These are phyloP conservation scores for Naganishia randhawae DNA, from an alignment of 768 basidiomycete species.

Conservation along the genomic window DNA sequence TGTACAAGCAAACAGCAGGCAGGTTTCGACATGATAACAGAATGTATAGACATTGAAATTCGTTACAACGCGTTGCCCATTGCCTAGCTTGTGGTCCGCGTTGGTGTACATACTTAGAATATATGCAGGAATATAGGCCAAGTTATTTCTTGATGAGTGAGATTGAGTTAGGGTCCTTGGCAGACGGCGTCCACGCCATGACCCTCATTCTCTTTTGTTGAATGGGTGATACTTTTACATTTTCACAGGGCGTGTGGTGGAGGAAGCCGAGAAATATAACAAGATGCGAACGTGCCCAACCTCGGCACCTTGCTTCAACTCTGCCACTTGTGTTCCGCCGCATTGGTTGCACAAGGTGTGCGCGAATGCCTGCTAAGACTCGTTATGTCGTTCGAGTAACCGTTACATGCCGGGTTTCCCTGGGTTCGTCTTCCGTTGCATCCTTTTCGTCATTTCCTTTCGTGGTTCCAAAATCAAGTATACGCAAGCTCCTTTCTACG, in stretches of 20 bases:
- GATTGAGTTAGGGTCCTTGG: not conserved
- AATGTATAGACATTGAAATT: not conserved
- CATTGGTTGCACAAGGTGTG: not conserved
- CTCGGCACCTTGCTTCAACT: not conserved
- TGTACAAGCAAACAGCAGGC: not conserved
- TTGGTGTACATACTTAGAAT: constrained; percentile 1
- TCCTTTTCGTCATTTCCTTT: constrained; percentile 1
- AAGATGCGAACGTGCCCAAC: not conserved
- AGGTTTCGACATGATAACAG: not conserved
- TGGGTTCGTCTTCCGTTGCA: not conserved
- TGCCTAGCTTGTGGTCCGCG: too few species aligned
- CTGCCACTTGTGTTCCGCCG: not conserved
- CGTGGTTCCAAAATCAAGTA: not conserved
- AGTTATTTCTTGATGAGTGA: constrained; percentile 9
- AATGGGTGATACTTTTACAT: not conserved
- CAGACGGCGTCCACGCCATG: not conserved
- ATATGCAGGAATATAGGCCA: constrained; percentile 19
- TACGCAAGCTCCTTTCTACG: not conserved
- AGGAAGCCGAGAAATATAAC: not conserved
- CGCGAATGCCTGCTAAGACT: not conserved
- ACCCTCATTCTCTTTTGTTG: not conserved
- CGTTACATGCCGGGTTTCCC: not conserved
- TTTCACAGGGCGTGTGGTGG: not conserved
- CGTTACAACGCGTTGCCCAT: not conserved
- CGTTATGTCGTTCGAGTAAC: not conserved